Evolutionary conservation across 345 rosid species (phyloP).

Genomic region (Aquilaria sinensis): DNA sequence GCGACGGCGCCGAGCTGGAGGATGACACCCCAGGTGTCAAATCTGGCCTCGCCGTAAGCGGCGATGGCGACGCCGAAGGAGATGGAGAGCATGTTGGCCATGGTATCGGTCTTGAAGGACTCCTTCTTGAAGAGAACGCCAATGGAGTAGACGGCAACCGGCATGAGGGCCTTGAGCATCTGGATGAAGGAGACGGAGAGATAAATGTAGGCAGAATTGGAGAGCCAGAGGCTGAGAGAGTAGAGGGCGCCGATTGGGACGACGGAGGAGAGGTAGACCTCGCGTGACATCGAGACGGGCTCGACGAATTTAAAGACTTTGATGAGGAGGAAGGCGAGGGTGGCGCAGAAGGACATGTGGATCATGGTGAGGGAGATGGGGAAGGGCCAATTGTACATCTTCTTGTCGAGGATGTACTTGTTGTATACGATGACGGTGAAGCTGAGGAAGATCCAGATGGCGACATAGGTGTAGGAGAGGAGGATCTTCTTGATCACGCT

Average conservation of each 20-base stretch:
- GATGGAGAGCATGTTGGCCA: slow-evolving; percentile 93
- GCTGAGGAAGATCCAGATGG: slow-evolving; percentile 95
- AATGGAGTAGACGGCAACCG: slow-evolving; percentile 93
- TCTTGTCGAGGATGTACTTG: slow-evolving; percentile 96
- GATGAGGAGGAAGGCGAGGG: slow-evolving; percentile 79
- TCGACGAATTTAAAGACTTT: slow-evolving; percentile 87
- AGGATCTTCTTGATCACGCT: slow-evolving; percentile 81
- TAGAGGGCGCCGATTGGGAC: slow-evolving; percentile 93
- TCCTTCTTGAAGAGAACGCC: slow-evolving; percentile 73
- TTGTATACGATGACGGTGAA: slow-evolving; percentile 98
- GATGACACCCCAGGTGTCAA: slow-evolving; percentile 82
- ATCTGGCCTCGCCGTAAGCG: slow-evolving; percentile 91
- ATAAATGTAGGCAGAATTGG: slow-evolving; percentile 96
- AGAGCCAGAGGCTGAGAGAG: slow-evolving; percentile 87
- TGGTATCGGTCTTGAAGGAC: slow-evolving; percentile 56
- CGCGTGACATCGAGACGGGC: slow-evolving; percentile 82
- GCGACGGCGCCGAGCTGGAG: slow-evolving; percentile 91
- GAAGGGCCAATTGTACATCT: slow-evolving; percentile 97
- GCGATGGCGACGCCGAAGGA: slow-evolving; percentile 87
- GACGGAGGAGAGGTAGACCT: slow-evolving; percentile 72
- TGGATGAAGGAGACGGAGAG: slow-evolving; percentile 95
- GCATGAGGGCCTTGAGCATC: slow-evolving; percentile 97
- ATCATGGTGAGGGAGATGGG: slow-evolving; percentile 98
- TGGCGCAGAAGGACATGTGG: slow-evolving; percentile 95
- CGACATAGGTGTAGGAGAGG: slow-evolving; percentile 89